Conservation (phyloP, 331 rosid genomes). For the Acacia pycnantha region DNA sequence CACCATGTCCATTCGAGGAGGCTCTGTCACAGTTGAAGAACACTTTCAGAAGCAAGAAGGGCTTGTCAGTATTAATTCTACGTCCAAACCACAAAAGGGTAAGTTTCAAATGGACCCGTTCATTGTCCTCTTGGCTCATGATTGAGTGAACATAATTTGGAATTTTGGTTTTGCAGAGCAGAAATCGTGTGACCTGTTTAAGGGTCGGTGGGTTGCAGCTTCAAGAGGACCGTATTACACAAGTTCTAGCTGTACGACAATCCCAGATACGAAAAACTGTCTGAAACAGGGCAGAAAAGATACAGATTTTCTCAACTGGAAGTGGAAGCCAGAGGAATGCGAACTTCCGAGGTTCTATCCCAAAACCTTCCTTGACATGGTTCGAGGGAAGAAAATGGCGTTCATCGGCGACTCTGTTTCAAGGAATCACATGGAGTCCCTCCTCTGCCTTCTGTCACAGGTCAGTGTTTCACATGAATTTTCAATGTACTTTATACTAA, state of each 20-base stretch:
- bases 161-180: conserved; percentile 7
- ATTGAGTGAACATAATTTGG: neutral
- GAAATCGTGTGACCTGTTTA: conserved; percentile 61
- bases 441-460: conserved; percentile 81
- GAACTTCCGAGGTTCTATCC: conserved; percentile 64
- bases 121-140: neutral
- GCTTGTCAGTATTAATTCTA: neutral
- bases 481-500: neutral
- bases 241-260: conserved; percentile 68
- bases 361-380: conserved; percentile 46
- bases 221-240: conserved; percentile 49
- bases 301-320: conserved; percentile 71
- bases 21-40: conserved; percentile 1
- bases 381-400: conserved; percentile 74
- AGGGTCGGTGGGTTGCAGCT: conserved; percentile 68
- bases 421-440: conserved; percentile 82
- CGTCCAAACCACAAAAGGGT: conserved; percentile 40
- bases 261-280: conserved; percentile 82
- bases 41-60: neutral
- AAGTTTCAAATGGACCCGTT: conserved; percentile 15
- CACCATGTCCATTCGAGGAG: conserved; percentile 29
- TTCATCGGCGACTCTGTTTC: conserved; percentile 89
- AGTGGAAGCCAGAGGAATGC: conserved; percentile 77
- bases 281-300: conserved; percentile 75
- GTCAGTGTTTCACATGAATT: conserved; percentile 28